Conservation (phyloP, 1,284 basidiomycete species). For the Sanghuangporus sanghuang region DNA sequence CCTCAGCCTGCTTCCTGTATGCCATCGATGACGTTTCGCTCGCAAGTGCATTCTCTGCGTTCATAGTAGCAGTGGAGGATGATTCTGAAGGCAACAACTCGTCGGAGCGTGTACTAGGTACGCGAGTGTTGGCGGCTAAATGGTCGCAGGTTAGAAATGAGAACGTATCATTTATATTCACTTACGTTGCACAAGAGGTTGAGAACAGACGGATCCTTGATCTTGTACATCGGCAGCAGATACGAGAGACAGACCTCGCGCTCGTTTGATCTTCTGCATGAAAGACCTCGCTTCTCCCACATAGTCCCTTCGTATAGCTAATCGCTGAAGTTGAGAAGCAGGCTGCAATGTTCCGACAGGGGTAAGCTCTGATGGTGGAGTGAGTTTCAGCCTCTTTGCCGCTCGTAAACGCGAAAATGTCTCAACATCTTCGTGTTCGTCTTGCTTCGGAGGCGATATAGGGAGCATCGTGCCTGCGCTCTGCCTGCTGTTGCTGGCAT, state of each 20-base stretch:
- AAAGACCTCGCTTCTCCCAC: slow-evolving; percentile 65
- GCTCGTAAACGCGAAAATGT: slow-evolving; percentile 53
- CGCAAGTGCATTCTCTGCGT: slow-evolving; percentile 18
- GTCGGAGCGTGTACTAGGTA: neutral
- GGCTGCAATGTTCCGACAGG: slow-evolving; percentile 31
- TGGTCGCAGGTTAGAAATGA: neutral
- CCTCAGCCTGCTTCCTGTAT: slow-evolving; percentile 70
- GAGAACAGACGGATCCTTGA: neutral
- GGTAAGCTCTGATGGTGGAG: slow-evolving; percentile 47
- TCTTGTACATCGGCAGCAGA: slow-evolving; percentile 37
- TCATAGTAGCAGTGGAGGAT: slow-evolving; percentile 20
- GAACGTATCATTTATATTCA: neutral
- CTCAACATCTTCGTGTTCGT: slow-evolving; percentile 21
- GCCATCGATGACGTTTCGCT: slow-evolving; percentile 51
- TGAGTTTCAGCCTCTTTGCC: slow-evolving; percentile 72
- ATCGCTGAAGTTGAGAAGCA: slow-evolving; percentile 33
- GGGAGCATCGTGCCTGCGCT: slow-evolving; percentile 39
- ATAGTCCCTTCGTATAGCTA: slow-evolving; percentile 54
- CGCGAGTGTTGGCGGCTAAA: neutral
- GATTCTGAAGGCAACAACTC: slow-evolving; percentile 19
- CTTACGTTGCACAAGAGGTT: neutral
- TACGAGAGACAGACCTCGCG: slow-evolving; percentile 68
- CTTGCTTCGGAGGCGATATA: slow-evolving; percentile 29
- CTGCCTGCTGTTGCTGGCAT: slow-evolving; percentile 31
- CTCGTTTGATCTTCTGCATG: slow-evolving; percentile 72